These are phyloP conservation scores for Xylogone sp. DNA, from an alignment of 2,329 filamentous ascomycete genomes.

Conservation along the genomic window DNA sequence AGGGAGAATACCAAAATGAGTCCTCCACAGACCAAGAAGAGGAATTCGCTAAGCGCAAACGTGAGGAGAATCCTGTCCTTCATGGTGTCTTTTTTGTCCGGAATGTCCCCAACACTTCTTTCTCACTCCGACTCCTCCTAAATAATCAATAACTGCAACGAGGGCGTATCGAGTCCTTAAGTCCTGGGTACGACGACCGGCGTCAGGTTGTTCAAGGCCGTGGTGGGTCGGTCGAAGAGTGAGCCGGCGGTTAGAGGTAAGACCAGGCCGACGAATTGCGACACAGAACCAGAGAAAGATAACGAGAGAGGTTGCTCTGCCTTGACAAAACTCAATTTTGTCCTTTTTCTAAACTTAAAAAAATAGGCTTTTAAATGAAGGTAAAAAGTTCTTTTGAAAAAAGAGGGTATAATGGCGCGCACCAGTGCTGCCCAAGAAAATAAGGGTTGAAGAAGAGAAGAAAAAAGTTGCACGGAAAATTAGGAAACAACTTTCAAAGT, in stretches of 20 bases:
- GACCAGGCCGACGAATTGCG: too few species aligned
- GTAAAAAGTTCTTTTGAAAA: too few species aligned
- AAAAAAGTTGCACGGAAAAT: too few species aligned
- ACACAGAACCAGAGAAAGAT: too few species aligned
- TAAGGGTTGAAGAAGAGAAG: constrained; percentile 6
- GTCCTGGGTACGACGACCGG: constrained; percentile 25
- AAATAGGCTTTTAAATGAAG: constrained; percentile 3
- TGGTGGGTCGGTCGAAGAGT: not conserved
- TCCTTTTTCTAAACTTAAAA: constrained; percentile 7
- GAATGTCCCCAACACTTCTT: not conserved
- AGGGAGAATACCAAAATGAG: constrained; percentile 51
- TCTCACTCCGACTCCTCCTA: constrained; percentile 1
- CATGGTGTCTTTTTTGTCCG: constrained; percentile 28
- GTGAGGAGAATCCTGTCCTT: constrained; percentile 48
- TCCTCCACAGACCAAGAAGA: constrained; percentile 48
- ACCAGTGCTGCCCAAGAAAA: not conserved
- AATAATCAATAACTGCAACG: not conserved
- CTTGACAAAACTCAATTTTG: too few species aligned
- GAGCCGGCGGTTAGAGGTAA: too few species aligned
- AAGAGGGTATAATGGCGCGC: not conserved
- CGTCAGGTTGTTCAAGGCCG: constrained; percentile 12
- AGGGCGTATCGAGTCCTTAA: not conserved
- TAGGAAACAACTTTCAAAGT: too few species aligned
- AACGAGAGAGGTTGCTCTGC: too few species aligned
- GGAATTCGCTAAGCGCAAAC: constrained; percentile 45